phyloP scores from a whole-genome alignment of 352 stramenopile species.

The Peronosclerospora sorghi region DNA sequence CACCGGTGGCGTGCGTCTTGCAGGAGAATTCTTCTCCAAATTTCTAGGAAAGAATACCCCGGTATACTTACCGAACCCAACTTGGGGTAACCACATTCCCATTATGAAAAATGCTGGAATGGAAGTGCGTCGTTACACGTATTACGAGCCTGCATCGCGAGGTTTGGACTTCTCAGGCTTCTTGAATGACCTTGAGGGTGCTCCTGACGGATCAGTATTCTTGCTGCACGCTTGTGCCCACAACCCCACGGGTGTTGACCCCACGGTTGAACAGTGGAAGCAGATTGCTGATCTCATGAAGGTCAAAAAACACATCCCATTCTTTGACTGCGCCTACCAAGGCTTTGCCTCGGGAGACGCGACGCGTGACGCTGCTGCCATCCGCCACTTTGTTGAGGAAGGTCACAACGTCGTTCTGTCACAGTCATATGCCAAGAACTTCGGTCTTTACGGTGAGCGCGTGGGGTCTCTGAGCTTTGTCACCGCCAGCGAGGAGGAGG shows the following conservation, averaged over 20 bases:
- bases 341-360: constrained; percentile 97
- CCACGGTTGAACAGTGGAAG: constrained; percentile 95
- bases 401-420: constrained; percentile 95
- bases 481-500: constrained; percentile 89
- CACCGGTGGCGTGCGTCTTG: constrained; percentile 94
- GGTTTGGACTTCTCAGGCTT: constrained; percentile 91
- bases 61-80: constrained; percentile 98
- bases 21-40: constrained; percentile 90
- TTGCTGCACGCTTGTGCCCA: constrained; percentile 98
- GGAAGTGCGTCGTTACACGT: constrained; percentile 72
- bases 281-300: constrained; percentile 94
- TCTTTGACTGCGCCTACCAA: constrained; percentile 99
- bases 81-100: constrained; percentile 98
- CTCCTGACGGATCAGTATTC: constrained; percentile 90
- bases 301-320: constrained; percentile 91
- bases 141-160: constrained; percentile 77
- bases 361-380: constrained; percentile 89
- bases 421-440: constrained; percentile 99
- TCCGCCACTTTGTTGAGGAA: constrained; percentile 97
- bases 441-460: constrained; percentile 98
- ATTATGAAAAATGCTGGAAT: constrained; percentile 87
- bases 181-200: constrained; percentile 90
- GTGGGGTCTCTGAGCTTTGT: constrained; percentile 96
- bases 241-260: constrained; percentile 98
- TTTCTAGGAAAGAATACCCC: constrained; percentile 79